Evolutionary conservation across 2,329 filamentous ascomycete genomes (phyloP).

Genomic region (Metarhizium anisopliae): DNA sequence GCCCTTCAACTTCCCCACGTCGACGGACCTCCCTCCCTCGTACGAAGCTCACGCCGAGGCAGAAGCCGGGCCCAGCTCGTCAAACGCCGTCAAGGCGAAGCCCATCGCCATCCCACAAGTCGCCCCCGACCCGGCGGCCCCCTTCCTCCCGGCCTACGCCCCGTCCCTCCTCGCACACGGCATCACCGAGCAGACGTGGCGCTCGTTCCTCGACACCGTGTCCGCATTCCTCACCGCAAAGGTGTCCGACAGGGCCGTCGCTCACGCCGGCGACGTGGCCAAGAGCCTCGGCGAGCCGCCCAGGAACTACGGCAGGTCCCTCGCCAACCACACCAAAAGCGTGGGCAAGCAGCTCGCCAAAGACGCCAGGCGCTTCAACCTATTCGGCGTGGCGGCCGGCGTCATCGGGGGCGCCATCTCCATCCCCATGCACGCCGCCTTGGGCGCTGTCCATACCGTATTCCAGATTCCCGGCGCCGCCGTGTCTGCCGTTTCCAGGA

Average conservation of each 20-base stretch:
- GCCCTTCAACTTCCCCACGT: conserved; percentile 32
- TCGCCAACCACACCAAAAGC: conserved; percentile 25
- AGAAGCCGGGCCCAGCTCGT: background rate
- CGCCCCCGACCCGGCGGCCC: conserved; percentile 21
- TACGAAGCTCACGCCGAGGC: conserved; percentile 12
- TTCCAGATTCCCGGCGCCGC: conserved; percentile 24
- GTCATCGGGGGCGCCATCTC: conserved; percentile 28
- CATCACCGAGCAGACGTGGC: conserved; percentile 25
- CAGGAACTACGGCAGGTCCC: conserved; percentile 24
- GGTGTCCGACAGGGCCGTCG: conserved; percentile 32
- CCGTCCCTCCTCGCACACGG: conserved; percentile 28
- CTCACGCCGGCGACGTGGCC: conserved; percentile 32
- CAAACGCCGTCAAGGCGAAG: conserved; percentile 6
- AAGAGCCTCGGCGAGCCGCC: conserved; percentile 26
- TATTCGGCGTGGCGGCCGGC: conserved; percentile 27
- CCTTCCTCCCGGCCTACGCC: conserved; percentile 30
- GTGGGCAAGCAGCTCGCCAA: conserved; percentile 26
- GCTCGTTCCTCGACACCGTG: conserved; percentile 27
- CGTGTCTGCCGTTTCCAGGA: conserved; percentile 22
- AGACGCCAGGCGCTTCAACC: conserved; percentile 29
- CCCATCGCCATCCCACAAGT: conserved; percentile 34
- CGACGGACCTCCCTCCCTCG: conserved; percentile 16
- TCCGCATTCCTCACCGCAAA: conserved; percentile 37
- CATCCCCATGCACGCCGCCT: conserved; percentile 28
- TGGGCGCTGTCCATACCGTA: conserved; percentile 26